phyloP scores from a whole-genome alignment of 1,284 basidiomycete species.

The Sanguinoderma infundibulare region DNA sequence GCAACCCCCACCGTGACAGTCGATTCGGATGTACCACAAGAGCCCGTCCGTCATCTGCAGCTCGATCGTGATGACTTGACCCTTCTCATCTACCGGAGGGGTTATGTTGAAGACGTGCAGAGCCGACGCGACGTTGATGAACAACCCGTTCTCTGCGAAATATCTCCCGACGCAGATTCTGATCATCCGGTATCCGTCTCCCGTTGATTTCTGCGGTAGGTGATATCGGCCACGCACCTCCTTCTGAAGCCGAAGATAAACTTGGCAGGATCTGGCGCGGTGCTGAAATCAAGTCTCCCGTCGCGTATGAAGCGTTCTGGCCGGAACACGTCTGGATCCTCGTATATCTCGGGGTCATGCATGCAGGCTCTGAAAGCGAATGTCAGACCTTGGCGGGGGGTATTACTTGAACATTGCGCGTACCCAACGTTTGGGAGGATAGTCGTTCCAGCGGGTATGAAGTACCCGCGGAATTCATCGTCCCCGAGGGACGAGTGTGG shows the following conservation, averaged over 20 bases:
- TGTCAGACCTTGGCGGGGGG: background rate
- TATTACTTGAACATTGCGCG: background rate
- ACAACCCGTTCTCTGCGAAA: background rate
- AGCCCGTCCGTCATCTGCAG: background rate
- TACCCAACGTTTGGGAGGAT: slow-evolving; percentile 34
- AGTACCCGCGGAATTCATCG: slow-evolving; percentile 25
- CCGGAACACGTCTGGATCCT: background rate
- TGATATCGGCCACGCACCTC: background rate
- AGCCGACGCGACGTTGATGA: background rate
- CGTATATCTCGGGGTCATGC: background rate
- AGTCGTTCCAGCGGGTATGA: slow-evolving; percentile 27
- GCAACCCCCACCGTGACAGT: too few species aligned
- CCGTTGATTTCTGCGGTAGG: too few species aligned
- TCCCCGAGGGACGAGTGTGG: slow-evolving; percentile 13
- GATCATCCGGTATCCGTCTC: too few species aligned
- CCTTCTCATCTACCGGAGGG: background rate
- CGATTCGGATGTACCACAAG: background rate
- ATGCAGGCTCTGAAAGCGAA: background rate
- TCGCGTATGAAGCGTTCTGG: background rate
- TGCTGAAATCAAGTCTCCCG: background rate
- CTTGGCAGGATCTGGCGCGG: background rate
- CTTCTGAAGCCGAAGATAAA: background rate
- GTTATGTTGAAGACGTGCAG: background rate
- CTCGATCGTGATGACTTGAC: background rate
- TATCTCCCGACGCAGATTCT: background rate